phyloP scores from a whole-genome alignment of 2,329 filamentous ascomycete species.

The Tolypocladium nubicola region DNA sequence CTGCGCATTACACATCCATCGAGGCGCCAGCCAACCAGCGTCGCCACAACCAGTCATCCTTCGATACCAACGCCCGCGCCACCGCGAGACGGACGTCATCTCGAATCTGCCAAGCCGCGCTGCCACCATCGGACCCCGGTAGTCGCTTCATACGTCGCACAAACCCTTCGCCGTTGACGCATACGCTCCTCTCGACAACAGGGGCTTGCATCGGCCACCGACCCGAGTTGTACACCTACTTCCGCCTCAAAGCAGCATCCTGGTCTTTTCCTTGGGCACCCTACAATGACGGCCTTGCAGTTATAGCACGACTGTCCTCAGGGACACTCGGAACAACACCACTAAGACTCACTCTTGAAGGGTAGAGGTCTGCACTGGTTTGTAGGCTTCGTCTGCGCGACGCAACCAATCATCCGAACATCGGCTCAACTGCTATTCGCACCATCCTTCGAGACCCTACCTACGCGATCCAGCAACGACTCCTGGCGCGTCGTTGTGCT shows the following conservation, averaged over 20 bases:
- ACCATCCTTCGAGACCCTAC: neutral
- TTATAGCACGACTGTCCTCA: slow-evolving; percentile 28
- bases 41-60: neutral
- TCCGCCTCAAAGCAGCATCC: neutral
- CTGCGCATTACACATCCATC: neutral
- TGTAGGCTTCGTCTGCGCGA: slow-evolving; percentile 12
- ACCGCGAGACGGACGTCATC: slow-evolving; percentile 11
- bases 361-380: slow-evolving; percentile 12
- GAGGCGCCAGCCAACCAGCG: neutral
- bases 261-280: slow-evolving; percentile 9
- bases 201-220: neutral
- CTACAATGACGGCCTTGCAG: slow-evolving; percentile 20
- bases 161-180: neutral
- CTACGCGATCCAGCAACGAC: neutral
- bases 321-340: slow-evolving; percentile 17
- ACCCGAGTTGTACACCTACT: neutral
- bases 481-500: neutral
- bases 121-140: slow-evolving; percentile 1
- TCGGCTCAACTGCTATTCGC: neutral
- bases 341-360: slow-evolving; percentile 6
- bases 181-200: neutral
- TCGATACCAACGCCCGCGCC: slow-evolving; percentile 7
- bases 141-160: neutral
- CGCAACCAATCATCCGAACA: slow-evolving; percentile 5
- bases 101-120: slow-evolving; percentile 11